These are phyloP conservation scores for Coemansia sp. DNA, from an alignment of 192 early-diverging fungal genomes.

Conservation along the genomic window DNA sequence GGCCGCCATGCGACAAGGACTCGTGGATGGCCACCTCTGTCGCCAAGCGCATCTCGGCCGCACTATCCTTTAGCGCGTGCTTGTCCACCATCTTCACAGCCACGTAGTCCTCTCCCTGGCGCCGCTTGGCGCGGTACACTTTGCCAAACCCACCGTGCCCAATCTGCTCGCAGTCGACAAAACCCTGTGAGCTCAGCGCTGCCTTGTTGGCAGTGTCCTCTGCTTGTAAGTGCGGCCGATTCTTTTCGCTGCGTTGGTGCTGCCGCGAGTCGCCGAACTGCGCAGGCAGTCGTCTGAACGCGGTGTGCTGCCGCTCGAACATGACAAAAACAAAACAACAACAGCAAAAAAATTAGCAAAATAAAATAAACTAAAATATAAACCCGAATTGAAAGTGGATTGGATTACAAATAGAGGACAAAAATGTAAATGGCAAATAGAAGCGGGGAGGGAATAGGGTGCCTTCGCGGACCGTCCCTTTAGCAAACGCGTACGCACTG, in stretches of 20 bases:
- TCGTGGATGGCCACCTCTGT: constrained; percentile 73
- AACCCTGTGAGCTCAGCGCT: constrained; percentile 21
- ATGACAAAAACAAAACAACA: constrained; percentile 6
- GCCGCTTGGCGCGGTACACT: constrained; percentile 36
- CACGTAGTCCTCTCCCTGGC: constrained; percentile 6
- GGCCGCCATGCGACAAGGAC: constrained; percentile 57
- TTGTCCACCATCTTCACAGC: constrained; percentile 51
- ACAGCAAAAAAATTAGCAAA: neutral
- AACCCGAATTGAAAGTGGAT: too few species aligned
- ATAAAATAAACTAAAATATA: too few species aligned
- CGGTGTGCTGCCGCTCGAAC: constrained; percentile 35
- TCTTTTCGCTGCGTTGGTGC: neutral
- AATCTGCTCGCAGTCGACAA: constrained; percentile 40
- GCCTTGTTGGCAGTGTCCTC: neutral
- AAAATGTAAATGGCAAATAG: neutral
- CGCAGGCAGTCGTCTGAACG: constrained; percentile 27
- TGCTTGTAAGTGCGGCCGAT: neutral
- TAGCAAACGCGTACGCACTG: neutral
- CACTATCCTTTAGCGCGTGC: constrained; percentile 24
- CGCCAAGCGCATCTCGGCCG: constrained; percentile 56
- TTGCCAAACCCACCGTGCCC: constrained; percentile 53
- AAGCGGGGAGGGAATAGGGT: neutral
- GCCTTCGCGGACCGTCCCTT: neutral
- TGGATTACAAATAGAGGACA: neutral
- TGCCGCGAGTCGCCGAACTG: constrained; percentile 11